Base-by-base conservation (phyloP, 805 yeast genomes). In the Yueomyces sinensis region DNA sequence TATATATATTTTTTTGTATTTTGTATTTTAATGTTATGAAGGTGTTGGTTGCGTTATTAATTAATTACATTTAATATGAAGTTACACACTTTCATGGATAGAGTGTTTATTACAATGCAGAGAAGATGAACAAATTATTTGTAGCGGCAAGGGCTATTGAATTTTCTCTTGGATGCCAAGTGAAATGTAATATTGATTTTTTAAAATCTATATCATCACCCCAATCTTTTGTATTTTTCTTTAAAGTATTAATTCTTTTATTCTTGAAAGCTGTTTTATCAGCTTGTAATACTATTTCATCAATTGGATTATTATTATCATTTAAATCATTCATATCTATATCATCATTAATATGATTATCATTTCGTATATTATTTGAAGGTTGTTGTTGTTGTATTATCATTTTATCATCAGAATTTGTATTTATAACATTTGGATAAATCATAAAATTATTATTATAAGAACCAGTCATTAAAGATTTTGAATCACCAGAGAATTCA, bases 131-230 rank as follows among this genome's bases (percentile, higher is more conserved):
- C 47, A 83, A 70, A 62, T 91, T 91, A 65, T 91, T 93, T 17
- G 99, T 91, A 15, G 98, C 97, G 32, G 97, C 97, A 52, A 91
- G 82, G 30, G 98, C 98, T 46, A 91, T 94, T 34, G 91, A 77
- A 62, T 91, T 84, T 62, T 93, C 98, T 46, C 67, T 69, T 43
- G 99, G 98, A 66, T 91, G 98, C 98, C 99, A 91, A 57, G 96
- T 84, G 59, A 86, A 68, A 62, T 91, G 97, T 59, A 89, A 68
- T 40, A 91, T 87, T 59, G 83, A 79, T 68, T 87, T 89, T 61
- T 87, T 84, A 66, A 87, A 91, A 61, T 93, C 97, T 45, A 87
- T 82, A 52, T 79, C 89, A 51, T 76, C 74, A 35, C 72, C 68
- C 54, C 80, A 69, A 41, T 74, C 58, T 40, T 56, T 57, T 58